Percentiles rank a stretch among this genome's conserved stretches.
Conservation (phyloP, 2,329 filamentous ascomycete genomes). For the Apiospora arundinis region DNA sequence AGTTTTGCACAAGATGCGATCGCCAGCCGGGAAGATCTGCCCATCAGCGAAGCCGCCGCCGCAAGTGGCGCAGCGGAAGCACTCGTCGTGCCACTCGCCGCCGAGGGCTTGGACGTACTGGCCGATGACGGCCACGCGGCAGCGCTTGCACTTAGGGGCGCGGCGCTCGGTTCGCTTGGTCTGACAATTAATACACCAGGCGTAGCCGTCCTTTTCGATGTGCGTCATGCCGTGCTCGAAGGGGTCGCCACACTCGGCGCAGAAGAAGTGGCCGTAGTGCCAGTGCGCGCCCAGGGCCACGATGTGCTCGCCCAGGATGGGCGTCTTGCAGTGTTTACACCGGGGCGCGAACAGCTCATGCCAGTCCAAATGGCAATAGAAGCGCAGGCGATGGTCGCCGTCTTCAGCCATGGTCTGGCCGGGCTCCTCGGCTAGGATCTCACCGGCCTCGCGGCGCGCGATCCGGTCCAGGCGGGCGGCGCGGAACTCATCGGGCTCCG, state of each 20-base stretch:
- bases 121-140: slow-evolving; percentile 83
- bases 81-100: slow-evolving; percentile 90
- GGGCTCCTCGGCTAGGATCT: slow-evolving; percentile 66
- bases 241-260: slow-evolving; percentile 95
- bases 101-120: slow-evolving; percentile 89
- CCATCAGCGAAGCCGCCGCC: slow-evolving; percentile 67
- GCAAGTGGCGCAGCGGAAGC: slow-evolving; percentile 80
- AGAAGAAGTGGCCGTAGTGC: slow-evolving; percentile 99
- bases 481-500: slow-evolving; percentile 79
- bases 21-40: slow-evolving; percentile 67
- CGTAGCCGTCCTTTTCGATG: slow-evolving; percentile 96
- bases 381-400: slow-evolving; percentile 76
- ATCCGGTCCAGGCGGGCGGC: slow-evolving; percentile 77
- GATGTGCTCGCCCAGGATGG: slow-evolving; percentile 93
- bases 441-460: slow-evolving; percentile 61
- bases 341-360: slow-evolving; percentile 92
- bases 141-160: slow-evolving; percentile 86
- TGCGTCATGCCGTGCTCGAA: slow-evolving; percentile 76
- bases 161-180: slow-evolving; percentile 89
- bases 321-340: slow-evolving; percentile 95
- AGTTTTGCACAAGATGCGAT: slow-evolving; percentile 64
- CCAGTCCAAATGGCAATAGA: slow-evolving; percentile 99
- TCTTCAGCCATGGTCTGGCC: slow-evolving; percentile 72
- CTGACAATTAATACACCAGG: slow-evolving; percentile 94
- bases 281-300: slow-evolving; percentile 94